Conservation (phyloP, 2,329 filamentous ascomycete species). For the Sphaceloma murrayae region DNA sequence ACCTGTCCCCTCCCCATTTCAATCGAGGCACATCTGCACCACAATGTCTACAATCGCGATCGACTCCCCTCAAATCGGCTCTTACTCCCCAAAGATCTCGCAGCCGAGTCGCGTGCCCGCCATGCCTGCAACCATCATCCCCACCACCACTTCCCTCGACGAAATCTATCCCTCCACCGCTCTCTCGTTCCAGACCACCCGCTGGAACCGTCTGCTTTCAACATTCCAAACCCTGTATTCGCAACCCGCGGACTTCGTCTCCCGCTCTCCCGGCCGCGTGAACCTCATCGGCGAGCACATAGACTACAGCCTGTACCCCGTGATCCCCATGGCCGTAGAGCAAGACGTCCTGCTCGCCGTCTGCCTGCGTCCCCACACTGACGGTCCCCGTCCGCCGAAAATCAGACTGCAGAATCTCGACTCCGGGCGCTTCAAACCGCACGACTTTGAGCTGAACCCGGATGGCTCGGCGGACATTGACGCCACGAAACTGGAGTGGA, state of each 20-base stretch:
- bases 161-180: constrained; percentile 77
- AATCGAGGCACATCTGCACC: too few species aligned
- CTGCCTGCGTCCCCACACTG: constrained; percentile 43
- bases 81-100: background rate
- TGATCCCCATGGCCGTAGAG: constrained; percentile 89
- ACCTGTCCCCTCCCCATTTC: too few species aligned
- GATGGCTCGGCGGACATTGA: constrained; percentile 58
- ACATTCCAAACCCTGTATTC: constrained; percentile 64
- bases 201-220: constrained; percentile 66
- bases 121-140: constrained; percentile 30
- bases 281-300: constrained; percentile 99
- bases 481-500: constrained; percentile 79
- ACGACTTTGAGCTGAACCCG: constrained; percentile 62
- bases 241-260: constrained; percentile 64
- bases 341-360: constrained; percentile 87
- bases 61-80: background rate
- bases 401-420: constrained; percentile 76
- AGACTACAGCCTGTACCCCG: constrained; percentile 94
- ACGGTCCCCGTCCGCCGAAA: constrained; percentile 42
- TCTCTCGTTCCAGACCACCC: constrained; percentile 53
- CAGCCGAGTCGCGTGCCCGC: background rate
- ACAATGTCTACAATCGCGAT: too few species aligned
- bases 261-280: constrained; percentile 84
- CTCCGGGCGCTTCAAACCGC: constrained; percentile 61
- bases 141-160: constrained; percentile 61